phyloP scores from a whole-genome alignment of 768 basidiomycete species.

The Rhodotorula diobovata region DNA sequence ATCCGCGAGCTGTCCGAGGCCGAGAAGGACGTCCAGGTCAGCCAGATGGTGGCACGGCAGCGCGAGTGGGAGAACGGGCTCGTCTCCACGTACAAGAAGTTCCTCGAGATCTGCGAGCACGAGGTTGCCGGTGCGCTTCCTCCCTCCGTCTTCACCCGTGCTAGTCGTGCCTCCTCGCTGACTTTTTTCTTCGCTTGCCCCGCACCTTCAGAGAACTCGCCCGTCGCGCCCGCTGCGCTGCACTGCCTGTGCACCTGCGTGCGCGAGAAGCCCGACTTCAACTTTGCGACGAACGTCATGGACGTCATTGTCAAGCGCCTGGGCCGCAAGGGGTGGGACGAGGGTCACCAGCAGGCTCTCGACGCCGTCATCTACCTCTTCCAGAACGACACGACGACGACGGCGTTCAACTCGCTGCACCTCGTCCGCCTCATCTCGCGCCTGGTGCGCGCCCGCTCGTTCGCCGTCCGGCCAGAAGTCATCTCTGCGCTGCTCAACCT shows the following conservation, averaged over 20 bases:
- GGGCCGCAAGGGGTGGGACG: conserved; percentile 82
- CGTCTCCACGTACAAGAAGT: conserved; percentile 78
- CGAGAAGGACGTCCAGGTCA: conserved; percentile 87
- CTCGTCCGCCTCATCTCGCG: conserved; percentile 83
- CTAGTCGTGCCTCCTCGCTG: background rate
- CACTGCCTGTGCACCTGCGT: conserved; percentile 83
- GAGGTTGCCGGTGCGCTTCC: conserved; percentile 70
- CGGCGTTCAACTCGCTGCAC: conserved; percentile 77
- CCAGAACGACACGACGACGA: conserved; percentile 69
- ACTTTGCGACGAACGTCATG: conserved; percentile 90
- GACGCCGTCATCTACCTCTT: conserved; percentile 76
- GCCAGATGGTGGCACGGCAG: conserved; percentile 81
- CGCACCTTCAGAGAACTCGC: conserved; percentile 44
- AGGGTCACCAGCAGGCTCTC: conserved; percentile 80
- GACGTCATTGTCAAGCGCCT: conserved; percentile 73
- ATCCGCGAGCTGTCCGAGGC: conserved; percentile 84
- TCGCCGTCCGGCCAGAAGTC: conserved; percentile 82
- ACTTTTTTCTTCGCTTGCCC: background rate
- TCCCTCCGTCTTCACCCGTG: background rate
- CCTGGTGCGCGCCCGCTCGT: conserved; percentile 91
- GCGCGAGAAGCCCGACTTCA: conserved; percentile 85
- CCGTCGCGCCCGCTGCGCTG: conserved; percentile 59
- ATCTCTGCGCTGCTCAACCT: conserved; percentile 77
- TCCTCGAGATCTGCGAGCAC: conserved; percentile 73
- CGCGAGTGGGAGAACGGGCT: conserved; percentile 96